Base-by-base conservation (phyloP, 225 moss, liverwort and hornwort species). In the Rhytidiadelphus loreus region DNA sequence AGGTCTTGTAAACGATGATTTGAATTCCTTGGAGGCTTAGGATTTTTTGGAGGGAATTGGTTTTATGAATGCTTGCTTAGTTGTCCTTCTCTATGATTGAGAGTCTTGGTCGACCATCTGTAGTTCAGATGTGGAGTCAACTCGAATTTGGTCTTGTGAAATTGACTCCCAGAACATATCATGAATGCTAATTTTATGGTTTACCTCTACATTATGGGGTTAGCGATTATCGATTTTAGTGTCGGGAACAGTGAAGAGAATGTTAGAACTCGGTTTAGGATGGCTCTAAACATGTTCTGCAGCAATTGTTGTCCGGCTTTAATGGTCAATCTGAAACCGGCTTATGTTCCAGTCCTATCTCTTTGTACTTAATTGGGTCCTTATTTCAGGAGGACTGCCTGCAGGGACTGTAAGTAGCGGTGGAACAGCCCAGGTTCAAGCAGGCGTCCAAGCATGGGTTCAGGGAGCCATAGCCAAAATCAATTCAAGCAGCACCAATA, bases 391-490 rank as follows among this genome's bases (percentile, higher is more conserved):
- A 82, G 94, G 94, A 20, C 72, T 88, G 88, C 92, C 94, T 87
- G 81, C 95, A 88, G 95, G 92, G 69, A 71, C 93, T 65, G 84
- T 89, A 69, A 95, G 85, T 87, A 96, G 77, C 85, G 91, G 93
- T 79, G 95, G 96, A 90, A 82, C 97, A 70, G 84, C 93, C 29
- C 95, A 95, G 88, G 96, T 95, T 60, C 96, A 96, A 91, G 93
- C 97, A 82, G 97, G 96, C 83, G 96, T 99, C 46, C 96, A 96
- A 91, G 95, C 98, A 77, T 99, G 96, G 95, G 96, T 99, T 69
- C 99, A 99, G 87, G 96, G 96, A 57, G 97, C 97, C 80, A 96
- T 99, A 80, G 96, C 99, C 8, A 99, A 97, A 86, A 95, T 97
- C 82, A 95, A 92, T 87, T 92, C 91, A 39, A 91, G 87, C 80